Conservation (phyloP, 306 rosid genomes). For the Castanea sativa region DNA sequence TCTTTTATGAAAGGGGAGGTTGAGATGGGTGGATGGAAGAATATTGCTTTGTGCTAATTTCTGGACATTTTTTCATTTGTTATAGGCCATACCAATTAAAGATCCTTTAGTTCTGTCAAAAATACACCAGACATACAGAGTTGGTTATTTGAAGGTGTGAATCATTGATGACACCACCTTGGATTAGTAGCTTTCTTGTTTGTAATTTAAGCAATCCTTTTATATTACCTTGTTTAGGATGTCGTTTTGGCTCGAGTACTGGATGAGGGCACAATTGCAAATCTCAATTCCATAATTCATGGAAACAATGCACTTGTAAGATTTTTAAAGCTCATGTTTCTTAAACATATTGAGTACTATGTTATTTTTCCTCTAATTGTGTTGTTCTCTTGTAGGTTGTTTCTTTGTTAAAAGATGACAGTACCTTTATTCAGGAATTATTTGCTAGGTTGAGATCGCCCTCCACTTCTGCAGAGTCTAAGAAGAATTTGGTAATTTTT, state of each 20-base stretch:
- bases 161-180: slow-evolving; percentile 3
- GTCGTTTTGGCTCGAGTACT: slow-evolving; percentile 81
- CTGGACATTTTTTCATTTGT: slow-evolving; percentile 14
- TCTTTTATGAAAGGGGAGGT: slow-evolving; percentile 13
- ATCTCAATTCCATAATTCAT: slow-evolving; percentile 83
- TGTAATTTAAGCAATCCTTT: slow-evolving; percentile 9
- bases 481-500: slow-evolving; percentile 77
- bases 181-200: slow-evolving; percentile 6
- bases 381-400: slow-evolving; percentile 58
- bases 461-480: slow-evolving; percentile 67
- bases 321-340: slow-evolving; percentile 14
- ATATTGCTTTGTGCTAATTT: neutral
- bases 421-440: slow-evolving; percentile 86
- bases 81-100: slow-evolving; percentile 90
- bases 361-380: slow-evolving; percentile 19
- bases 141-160: slow-evolving; percentile 92
- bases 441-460: slow-evolving; percentile 75
- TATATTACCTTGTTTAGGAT: slow-evolving; percentile 55
- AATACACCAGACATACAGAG: slow-evolving; percentile 95
- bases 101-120: slow-evolving; percentile 70
- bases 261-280: slow-evolving; percentile 85
- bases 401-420: slow-evolving; percentile 85
- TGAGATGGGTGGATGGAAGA: neutral
- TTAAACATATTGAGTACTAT: slow-evolving; percentile 8
- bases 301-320: slow-evolving; percentile 83